These are phyloP conservation scores for Lepiota venenata DNA, from an alignment of 768 basidiomycete species.

Conservation along the genomic window DNA sequence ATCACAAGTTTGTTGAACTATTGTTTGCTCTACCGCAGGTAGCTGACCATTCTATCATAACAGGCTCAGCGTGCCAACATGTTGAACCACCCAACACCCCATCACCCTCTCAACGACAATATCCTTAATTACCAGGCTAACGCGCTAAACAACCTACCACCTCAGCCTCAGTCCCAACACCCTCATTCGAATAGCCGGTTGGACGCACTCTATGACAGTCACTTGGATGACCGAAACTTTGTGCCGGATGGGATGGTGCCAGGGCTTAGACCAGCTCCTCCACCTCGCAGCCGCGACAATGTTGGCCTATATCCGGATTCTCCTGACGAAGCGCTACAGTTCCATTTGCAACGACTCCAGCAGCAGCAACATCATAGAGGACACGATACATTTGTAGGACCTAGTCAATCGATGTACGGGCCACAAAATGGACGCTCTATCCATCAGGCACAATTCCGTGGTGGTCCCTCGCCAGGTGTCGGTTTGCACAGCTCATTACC, in stretches of 20 bases:
- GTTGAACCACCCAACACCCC: constrained; percentile 19
- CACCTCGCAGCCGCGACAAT: constrained; percentile 58
- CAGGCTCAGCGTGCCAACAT: constrained; percentile 30
- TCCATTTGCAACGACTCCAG: constrained; percentile 55
- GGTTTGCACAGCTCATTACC: constrained; percentile 43
- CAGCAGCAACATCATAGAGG: constrained; percentile 49
- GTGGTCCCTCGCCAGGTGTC: constrained; percentile 62
- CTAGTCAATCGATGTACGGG: constrained; percentile 43
- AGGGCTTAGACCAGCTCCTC: constrained; percentile 66
- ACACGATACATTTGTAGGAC: constrained; percentile 54
- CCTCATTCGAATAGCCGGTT: constrained; percentile 47
- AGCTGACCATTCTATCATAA: not conserved
- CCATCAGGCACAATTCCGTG: constrained; percentile 65
- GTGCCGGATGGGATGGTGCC: constrained; percentile 86
- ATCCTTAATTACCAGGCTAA: constrained; percentile 33
- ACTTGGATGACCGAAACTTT: constrained; percentile 72
- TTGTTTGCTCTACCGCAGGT: not conserved
- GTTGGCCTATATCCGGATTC: constrained; percentile 52
- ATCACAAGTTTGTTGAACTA: constrained; percentile 53
- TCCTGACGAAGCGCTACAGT: constrained; percentile 58
- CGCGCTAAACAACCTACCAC: constrained; percentile 9
- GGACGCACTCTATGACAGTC: constrained; percentile 71
- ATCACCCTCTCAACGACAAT: constrained; percentile 19
- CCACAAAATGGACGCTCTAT: constrained; percentile 57
- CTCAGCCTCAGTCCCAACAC: constrained; percentile 35